Percentiles rank a stretch among this genome's conserved stretches.
phyloP scores from a whole-genome alignment of 1,284 basidiomycete species.

The Ceratobasidium sp. region DNA sequence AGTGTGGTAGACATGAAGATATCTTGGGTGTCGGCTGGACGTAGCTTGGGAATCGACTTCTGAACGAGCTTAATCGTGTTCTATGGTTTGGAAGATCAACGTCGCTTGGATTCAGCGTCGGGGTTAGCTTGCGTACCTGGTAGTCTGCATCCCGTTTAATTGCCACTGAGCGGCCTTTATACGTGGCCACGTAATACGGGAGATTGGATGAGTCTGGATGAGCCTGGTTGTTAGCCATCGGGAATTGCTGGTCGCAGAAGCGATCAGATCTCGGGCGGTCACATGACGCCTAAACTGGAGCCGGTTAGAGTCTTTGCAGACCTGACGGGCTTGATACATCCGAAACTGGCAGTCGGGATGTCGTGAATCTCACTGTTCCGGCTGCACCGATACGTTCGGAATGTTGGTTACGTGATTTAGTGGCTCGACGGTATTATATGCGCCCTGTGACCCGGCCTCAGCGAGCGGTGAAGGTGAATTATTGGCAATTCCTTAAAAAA shows the following conservation, averaged over 20 bases:
- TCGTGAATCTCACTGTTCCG: too few relatives aligned
- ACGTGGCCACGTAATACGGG: constrained; percentile 5
- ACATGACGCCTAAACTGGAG: too few relatives aligned
- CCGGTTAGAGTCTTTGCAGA: too few relatives aligned
- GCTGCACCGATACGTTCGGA: too few relatives aligned
- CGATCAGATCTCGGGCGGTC: too few relatives aligned
- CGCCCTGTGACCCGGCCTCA: too few relatives aligned
- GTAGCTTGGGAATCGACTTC: neutral
- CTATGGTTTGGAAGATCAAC: neutral
- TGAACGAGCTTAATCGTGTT: neutral
- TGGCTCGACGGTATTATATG: too few relatives aligned
- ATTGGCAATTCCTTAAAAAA: too few relatives aligned
- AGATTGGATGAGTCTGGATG: neutral
- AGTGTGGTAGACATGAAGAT: neutral
- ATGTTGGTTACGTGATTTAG: too few relatives aligned
- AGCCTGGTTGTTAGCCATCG: neutral
- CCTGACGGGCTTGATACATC: too few relatives aligned
- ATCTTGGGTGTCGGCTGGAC: neutral
- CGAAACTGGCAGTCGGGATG: too few relatives aligned
- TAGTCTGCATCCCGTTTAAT: constrained; percentile 11
- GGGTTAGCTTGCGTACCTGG: neutral
- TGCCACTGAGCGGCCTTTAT: neutral
- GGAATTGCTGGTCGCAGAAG: neutral
- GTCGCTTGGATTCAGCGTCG: neutral
- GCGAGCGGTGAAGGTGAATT: too few relatives aligned